These are phyloP conservation scores for Martensiomyces pterosporus DNA, from an alignment of 192 early-diverging fungal species.

Conservation along the genomic window DNA sequence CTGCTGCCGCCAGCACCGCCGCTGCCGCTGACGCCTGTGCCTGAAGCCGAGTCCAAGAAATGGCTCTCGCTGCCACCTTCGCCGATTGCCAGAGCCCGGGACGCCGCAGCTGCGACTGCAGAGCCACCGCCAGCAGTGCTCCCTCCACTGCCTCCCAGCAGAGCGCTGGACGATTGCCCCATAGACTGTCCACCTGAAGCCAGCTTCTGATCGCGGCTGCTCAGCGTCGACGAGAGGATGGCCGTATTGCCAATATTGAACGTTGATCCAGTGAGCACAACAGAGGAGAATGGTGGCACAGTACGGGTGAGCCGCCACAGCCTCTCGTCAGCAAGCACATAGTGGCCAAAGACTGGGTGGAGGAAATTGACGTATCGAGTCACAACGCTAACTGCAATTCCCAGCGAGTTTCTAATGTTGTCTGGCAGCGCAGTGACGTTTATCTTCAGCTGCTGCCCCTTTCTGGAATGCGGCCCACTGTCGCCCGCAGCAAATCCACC, in stretches of 20 bases:
- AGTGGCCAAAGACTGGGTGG: conserved; percentile 37
- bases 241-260: conserved; percentile 39
- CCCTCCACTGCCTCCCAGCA: background rate
- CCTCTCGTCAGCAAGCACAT: conserved; percentile 38
- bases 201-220: too few relatives aligned
- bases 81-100: background rate
- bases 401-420: conserved; percentile 30
- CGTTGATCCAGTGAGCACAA: conserved; percentile 32
- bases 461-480: background rate
- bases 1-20: conserved; percentile 1
- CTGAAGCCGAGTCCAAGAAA: conserved; percentile 4
- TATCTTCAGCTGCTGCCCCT: conserved; percentile 8
- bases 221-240: background rate
- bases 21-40: conserved; percentile 1
- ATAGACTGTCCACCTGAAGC: too few relatives aligned
- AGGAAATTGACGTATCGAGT: conserved; percentile 45
- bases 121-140: background rate
- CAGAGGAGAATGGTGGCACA: conserved; percentile 36
- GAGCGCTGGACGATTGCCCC: background rate
- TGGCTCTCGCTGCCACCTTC: conserved; percentile 17
- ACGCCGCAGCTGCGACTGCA: background rate
- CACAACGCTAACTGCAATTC: conserved; percentile 27
- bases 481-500: background rate
- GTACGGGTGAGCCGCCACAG: conserved; percentile 40
- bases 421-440: conserved; percentile 24